Conservation (phyloP, 139 green algal species). For the Tetraselmis striata region DNA sequence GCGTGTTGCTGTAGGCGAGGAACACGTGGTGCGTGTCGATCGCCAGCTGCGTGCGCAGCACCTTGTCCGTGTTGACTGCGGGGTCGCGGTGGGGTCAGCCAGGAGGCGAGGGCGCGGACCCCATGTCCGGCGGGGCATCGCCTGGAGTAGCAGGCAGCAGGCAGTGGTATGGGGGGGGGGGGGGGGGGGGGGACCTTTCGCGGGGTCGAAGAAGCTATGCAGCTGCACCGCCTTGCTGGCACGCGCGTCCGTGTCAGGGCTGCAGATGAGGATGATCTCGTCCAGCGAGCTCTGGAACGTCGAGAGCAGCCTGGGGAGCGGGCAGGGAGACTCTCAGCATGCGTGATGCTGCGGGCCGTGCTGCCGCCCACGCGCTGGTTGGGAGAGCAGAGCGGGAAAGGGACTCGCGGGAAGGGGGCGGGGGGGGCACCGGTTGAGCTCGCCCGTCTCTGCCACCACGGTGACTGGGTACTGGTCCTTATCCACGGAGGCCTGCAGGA, state of each 20-base stretch:
- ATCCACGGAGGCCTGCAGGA: constrained; percentile 61
- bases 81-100: no score
- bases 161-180: no score
- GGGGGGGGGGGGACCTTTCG: no score
- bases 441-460: constrained; percentile 45
- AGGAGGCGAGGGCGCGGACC: no score
- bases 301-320: constrained; percentile 54
- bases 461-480: constrained; percentile 41
- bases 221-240: constrained; percentile 33
- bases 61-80: constrained; percentile 34
- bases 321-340: no score
- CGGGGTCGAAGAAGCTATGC: constrained; percentile 57
- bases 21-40: constrained; percentile 54
- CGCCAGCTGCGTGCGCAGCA: constrained; percentile 49
- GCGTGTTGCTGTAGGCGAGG: constrained; percentile 27
- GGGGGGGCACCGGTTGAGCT: constrained; percentile 48
- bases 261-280: constrained; percentile 63
- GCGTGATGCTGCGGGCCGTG: no score
- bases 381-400: no score
- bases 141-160: no score
- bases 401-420: no score
- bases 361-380: no score
- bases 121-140: no score
- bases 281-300: constrained; percentile 62
- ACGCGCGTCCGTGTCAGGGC: constrained; percentile 12